Evolutionary conservation across 768 basidiomycete species (phyloP), one percentile per base, ranked within the genome.

Genomic region (Krasilnikovozyma curviuscula): DNA sequence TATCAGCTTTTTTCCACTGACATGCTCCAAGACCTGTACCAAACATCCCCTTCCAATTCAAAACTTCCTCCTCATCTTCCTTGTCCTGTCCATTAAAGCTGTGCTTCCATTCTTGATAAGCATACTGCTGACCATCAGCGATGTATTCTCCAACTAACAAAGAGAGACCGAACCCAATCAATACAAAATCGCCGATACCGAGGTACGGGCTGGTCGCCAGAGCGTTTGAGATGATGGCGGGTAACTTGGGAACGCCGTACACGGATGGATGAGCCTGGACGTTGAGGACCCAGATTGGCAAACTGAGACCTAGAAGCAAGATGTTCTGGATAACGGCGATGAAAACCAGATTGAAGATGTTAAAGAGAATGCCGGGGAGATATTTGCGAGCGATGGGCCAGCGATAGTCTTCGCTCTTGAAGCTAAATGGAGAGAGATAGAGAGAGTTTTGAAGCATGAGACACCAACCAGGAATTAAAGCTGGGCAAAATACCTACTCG

Each of bases 321-420:
- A 43, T 16, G 45, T 52, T 52, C 27, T 52, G 50, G 33, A 27
- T 27, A 33, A 52, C 35, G 27, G 50, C 44, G 50, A 52, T 52
- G 44, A 52, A 52, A 10, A 6, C 27, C 3, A 40, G 14, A 35
- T 52, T 52, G 40, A 52, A 46, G 25, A 52, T 37, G 24, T 23
- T 16, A 3, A 46, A 46, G 24, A 46, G 9, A 27, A n/a, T 31
- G 23, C 38, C 38, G 44, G 44, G 44, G 18, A 27, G 28, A 19
- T 24, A 10, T 18, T 46, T 18, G 19, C 44, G 21, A 1, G 44
- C 18, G 25, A 42, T 8, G 24, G 24, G 23, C 32, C 28, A 50
- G 18, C 50, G 44, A 41, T 52, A 52, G 27, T 52, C 50, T 35
- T 52, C 50, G 10, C 33, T 41, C 21, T 28, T 42, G 3, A 34